Conservation (phyloP, 1,284 basidiomycete genomes). For the Pholiota adiposa region DNA sequence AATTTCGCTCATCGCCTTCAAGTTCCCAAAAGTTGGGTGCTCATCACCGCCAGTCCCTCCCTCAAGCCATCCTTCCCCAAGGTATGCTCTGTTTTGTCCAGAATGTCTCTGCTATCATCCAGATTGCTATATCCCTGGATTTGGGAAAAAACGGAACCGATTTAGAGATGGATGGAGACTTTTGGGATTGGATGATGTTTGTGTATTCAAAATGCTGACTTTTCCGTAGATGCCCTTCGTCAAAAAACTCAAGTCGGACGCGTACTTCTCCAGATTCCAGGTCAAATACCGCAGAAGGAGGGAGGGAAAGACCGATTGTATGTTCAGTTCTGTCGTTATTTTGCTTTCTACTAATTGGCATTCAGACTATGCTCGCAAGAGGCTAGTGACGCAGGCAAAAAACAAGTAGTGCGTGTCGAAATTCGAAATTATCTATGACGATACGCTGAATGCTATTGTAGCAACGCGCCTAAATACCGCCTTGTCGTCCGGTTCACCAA, state of each 20-base stretch:
- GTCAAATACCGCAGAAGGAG: slow-evolving; percentile 94
- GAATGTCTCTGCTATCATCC: not conserved
- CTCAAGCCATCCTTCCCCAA: slow-evolving; percentile 49
- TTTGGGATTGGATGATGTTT: slow-evolving; percentile 38
- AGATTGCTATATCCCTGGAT: not conserved
- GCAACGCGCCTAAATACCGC: slow-evolving; percentile 97
- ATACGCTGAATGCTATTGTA: slow-evolving; percentile 26
- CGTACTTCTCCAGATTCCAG: slow-evolving; percentile 98
- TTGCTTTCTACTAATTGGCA: not conserved
- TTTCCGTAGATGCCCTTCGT: slow-evolving; percentile 81
- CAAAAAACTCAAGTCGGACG: slow-evolving; percentile 86
- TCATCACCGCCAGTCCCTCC: slow-evolving; percentile 42
- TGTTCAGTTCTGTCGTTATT: slow-evolving; percentile 31
- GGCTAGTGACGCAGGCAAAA: slow-evolving; percentile 96
- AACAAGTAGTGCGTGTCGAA: slow-evolving; percentile 87
- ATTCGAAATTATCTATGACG: not conserved
- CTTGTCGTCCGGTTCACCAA: slow-evolving; percentile 98
- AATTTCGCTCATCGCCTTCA: slow-evolving; percentile 8
- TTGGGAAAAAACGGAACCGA: not conserved
- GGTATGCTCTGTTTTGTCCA: slow-evolving; percentile 45
- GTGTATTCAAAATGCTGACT: slow-evolving; percentile 18
- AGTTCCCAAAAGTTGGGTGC: slow-evolving; percentile 22
- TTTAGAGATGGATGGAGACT: slow-evolving; percentile 35
- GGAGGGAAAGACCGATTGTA: slow-evolving; percentile 98
- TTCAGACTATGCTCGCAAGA: slow-evolving; percentile 95